Evolutionary conservation across 2,329 filamentous ascomycete species (phyloP), one percentile per base, ranked within the genome.

Genomic region (Didymella glomerata): DNA sequence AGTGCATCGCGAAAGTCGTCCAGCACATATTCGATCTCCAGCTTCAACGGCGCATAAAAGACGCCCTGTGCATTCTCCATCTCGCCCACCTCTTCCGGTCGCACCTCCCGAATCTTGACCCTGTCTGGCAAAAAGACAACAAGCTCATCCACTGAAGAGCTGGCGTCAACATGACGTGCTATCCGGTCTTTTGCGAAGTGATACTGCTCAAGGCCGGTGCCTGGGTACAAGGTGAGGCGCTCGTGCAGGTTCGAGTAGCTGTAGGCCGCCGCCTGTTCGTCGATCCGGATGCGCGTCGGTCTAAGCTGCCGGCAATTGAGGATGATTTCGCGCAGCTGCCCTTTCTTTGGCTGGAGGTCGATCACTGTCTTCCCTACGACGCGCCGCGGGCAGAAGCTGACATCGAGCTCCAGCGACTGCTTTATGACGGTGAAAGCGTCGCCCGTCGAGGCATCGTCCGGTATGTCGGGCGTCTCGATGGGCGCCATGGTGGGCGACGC

Each of bases 351-450:
- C 66, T 90, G 88, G 53, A 98, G 87, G 28, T 89, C 90, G 67
- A 99, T 90, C 67, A 93, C 90, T 9, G 91, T 92, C 63, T 86
- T 89, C 49, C 95, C 95, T 61, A 86, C 88, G 70, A 98, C 80
- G 71, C 84, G 85, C 77, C 88, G 89, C 53, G 86, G 86, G 64
- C 86, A 84, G 75, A 99, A 96, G 79, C 96, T 91, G 73, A 99
- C 83, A 70, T 98, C 93, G 60, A 99, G 83, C 69, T 93, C 89
- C 48, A 99, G 89, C 75, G 91, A 91, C 79, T 98, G 94, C 78
- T 93, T 90, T 54, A 92, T 84, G 57, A 98, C 81, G 47, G 82
- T 81, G 70, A 84, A 88, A 28, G 68, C 68, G 66, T 69, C 70
- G 64, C 67, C 67, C 60, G 68, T 61, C 65, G 70, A 66, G 60